Conservation (phyloP, 805 yeast species). For the Isabelozyma heimii region DNA sequence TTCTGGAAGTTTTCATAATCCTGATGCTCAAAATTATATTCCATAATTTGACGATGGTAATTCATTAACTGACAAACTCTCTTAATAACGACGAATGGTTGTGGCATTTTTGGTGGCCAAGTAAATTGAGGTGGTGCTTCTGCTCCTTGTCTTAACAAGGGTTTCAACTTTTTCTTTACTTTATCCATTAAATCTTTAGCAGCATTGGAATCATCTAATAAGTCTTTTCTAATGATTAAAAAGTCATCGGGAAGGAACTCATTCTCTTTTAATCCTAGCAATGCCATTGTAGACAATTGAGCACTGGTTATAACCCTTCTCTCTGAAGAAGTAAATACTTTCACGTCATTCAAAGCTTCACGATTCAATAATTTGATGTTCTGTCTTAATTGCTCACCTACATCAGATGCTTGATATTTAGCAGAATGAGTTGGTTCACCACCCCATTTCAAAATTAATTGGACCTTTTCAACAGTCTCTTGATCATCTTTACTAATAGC, state of each 20-base stretch:
- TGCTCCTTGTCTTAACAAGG: constrained; percentile 88
- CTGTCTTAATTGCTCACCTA: constrained; percentile 94
- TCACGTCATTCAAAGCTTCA: constrained; percentile 79
- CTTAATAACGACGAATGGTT: constrained; percentile 90
- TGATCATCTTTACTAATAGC: constrained; percentile 57
- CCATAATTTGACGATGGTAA: constrained; percentile 82
- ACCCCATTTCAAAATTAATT: constrained; percentile 96
- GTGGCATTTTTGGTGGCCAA: constrained; percentile 98
- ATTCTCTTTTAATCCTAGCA: constrained; percentile 56
- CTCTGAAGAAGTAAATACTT: constrained; percentile 87
- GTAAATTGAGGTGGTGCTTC: constrained; percentile 97
- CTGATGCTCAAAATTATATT: constrained; percentile 66
- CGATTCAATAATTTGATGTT: constrained; percentile 84
- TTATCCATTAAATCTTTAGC: constrained; percentile 98
- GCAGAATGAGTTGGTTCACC: constrained; percentile 99
- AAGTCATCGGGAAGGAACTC: constrained; percentile 66
- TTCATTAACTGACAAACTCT: constrained; percentile 95
- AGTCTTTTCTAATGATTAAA: constrained; percentile 79
- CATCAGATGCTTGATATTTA: constrained; percentile 86
- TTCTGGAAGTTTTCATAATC: constrained; percentile 68
- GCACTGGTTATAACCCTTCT: constrained; percentile 94
- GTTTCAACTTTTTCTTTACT: constrained; percentile 94
- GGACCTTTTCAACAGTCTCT: constrained; percentile 87
- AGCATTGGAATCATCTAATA: constrained; percentile 94
- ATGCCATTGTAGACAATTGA: constrained; percentile 75